Base-by-base conservation (phyloP, 2,329 filamentous ascomycete species). In the Plenodomus lindquistii region DNA sequence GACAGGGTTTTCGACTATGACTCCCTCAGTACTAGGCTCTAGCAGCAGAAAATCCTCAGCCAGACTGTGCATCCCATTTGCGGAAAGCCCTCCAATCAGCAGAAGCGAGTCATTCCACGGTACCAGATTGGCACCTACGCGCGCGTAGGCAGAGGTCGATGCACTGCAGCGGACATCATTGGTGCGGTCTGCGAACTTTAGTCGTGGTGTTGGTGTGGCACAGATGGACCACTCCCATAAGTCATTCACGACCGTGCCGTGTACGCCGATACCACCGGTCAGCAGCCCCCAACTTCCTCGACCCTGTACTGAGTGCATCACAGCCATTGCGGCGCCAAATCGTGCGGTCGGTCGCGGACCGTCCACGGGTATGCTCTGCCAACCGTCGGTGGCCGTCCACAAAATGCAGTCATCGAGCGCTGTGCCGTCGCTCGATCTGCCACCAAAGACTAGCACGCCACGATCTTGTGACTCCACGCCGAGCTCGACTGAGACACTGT, bases 191-290 rank as follows among this genome's bases (percentile, higher is more conserved):
- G 42, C 57, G 48, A 69, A 68, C 40, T 42, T 55, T 38, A 71
- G 49, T 50, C 54, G 59, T 37, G 57, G 49, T 55, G 51, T 50
- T 54, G 59, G 57, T 55, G 71, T 61, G 37, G 70, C 62, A n/a
- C 70, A 54, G 36, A 73, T 63, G 37, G 72, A 75, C 89, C 89
- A 95, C 41, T 75, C 73, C 76, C 87, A 86, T 13, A 85, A 75
- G 48, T 86, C 82, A 36, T 80, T 74, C 17, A 84, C 73, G 13
- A 95, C 76, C 8, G 79, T 75, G 2, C 87, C 89, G 65, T 86
- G 79, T 34, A 73, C 73, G 18, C 79, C 77, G 63, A 95, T 86
- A 0, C 92, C 92, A 16, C 91, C 91, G 16, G 84, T 76, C 2
- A 94, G 59, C 1, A 93, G 69, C 1, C 91, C 91, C 27, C 27